A percentile compares a stretch with the other conserved stretches of the same genome.
Evolutionary conservation across 345 rosid genomes (phyloP).

Genomic region (Passiflora organensis): DNA sequence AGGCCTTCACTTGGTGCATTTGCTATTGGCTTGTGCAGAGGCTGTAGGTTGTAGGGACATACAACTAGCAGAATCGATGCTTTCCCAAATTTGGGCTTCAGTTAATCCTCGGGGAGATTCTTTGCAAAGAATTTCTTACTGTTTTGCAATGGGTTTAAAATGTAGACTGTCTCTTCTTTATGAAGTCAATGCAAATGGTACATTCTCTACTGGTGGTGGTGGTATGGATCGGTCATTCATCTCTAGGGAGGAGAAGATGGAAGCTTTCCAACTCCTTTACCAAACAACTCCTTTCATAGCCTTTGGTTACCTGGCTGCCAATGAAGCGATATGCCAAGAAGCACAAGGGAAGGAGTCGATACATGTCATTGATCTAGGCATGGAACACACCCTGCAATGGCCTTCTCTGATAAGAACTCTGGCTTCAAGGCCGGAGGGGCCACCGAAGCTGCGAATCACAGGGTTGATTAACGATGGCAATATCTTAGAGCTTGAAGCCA

Average conservation of each 20-base stretch:
- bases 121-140: slow-evolving; percentile 52
- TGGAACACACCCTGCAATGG: slow-evolving; percentile 55
- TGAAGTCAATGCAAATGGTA: slow-evolving; percentile 34
- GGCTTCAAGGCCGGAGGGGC: slow-evolving; percentile 49
- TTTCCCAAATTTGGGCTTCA: slow-evolving; percentile 39
- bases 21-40: slow-evolving; percentile 57
- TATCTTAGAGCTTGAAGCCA: slow-evolving; percentile 23
- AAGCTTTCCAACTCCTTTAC: slow-evolving; percentile 53
- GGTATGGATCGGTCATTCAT: slow-evolving; percentile 19
- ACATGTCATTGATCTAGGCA: slow-evolving; percentile 53
- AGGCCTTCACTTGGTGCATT: slow-evolving; percentile 62
- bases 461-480: slow-evolving; percentile 26
- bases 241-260: slow-evolving; percentile 41
- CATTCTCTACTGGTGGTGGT: slow-evolving; percentile 30
- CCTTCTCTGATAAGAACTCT: slow-evolving; percentile 46
- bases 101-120: slow-evolving; percentile 46
- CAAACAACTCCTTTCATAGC: slow-evolving; percentile 58
- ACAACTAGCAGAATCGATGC: slow-evolving; percentile 42
- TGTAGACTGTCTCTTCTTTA: slow-evolving; percentile 45
- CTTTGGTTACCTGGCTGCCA: slow-evolving; percentile 58
- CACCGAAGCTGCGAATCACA: slow-evolving; percentile 44
- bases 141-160: slow-evolving; percentile 49
- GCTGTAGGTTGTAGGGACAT: slow-evolving; percentile 59
- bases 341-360: slow-evolving; percentile 38
- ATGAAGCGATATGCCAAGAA: slow-evolving; percentile 54